Conservation (phyloP, 805 yeast genomes). For the Metschnikowia cerradonensis region DNA sequence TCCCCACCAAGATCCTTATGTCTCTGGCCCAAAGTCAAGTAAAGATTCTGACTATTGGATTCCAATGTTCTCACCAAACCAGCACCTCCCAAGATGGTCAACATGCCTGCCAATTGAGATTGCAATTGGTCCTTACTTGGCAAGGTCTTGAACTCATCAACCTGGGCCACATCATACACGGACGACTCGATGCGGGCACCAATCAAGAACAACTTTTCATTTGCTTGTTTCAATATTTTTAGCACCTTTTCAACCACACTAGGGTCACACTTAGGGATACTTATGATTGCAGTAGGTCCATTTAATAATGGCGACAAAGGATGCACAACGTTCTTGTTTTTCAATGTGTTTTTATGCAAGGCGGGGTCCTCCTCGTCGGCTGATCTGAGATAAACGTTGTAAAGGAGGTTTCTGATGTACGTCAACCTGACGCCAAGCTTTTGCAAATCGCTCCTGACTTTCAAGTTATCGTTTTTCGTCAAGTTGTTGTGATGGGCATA, state of each 20-base stretch:
- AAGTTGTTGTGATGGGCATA: constrained; percentile 85
- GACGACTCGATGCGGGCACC: constrained; percentile 80
- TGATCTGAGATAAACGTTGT: constrained; percentile 73
- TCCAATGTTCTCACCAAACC: constrained; percentile 82
- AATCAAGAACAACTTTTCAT: constrained; percentile 71
- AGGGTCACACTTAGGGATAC: constrained; percentile 72
- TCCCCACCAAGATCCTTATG: constrained; percentile 35
- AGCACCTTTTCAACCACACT: constrained; percentile 55
- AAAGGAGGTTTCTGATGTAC: constrained; percentile 63
- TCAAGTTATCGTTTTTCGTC: constrained; percentile 61
- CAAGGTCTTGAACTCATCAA: constrained; percentile 65
- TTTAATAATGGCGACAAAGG: constrained; percentile 66
- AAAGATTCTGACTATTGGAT: constrained; percentile 60
- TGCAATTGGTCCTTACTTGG: constrained; percentile 71
- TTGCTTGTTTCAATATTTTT: constrained; percentile 55
- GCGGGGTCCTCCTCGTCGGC: constrained; percentile 74
- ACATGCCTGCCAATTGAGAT: constrained; percentile 75
- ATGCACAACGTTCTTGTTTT: constrained; percentile 47
- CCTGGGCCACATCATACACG: constrained; percentile 47
- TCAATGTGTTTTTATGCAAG: constrained; percentile 44
- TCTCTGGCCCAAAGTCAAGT: constrained; percentile 70
- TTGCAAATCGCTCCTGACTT: constrained; percentile 56
- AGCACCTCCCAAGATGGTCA: constrained; percentile 84
- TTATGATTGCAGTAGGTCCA: constrained; percentile 84
- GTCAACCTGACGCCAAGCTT: constrained; percentile 67